Evolutionary conservation across 441 rosid genomes (phyloP).

Genomic region (Syzygium malaccense): DNA sequence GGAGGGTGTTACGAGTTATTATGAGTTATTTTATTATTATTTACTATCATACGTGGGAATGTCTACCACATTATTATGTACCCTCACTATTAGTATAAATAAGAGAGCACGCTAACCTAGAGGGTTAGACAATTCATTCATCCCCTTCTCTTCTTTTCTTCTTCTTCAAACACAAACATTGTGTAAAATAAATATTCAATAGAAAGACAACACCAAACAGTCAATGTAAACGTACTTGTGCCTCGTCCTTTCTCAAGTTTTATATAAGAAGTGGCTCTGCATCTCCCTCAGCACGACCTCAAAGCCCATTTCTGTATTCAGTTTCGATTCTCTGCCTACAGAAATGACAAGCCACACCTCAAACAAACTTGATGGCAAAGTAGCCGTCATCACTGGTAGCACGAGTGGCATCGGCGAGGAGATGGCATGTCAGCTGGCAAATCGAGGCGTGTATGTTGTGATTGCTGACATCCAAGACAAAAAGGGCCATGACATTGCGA

Average conservation of each 20-base stretch:
- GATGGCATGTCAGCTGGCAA: background rate
- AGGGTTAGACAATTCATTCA: too few species aligned
- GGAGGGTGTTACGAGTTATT: too few species aligned
- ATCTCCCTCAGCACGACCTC: background rate
- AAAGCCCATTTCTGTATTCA: background rate
- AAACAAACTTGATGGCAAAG: background rate
- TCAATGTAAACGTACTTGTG: background rate
- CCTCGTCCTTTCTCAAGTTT: background rate
- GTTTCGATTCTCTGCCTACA: background rate
- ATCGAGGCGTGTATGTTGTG: background rate
- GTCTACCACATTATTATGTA: too few species aligned
- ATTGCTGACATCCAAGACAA: background rate
- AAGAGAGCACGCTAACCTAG: too few species aligned
- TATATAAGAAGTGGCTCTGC: background rate
- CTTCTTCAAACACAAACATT: too few species aligned
- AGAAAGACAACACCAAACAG: too few species aligned
- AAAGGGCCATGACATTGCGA: background rate
- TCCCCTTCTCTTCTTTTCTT: too few species aligned
- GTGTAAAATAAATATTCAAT: too few species aligned
- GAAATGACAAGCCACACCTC: background rate
- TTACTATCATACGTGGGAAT: too few species aligned
- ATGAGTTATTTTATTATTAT: too few species aligned
- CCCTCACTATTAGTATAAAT: too few species aligned
- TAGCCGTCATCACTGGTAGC: background rate
- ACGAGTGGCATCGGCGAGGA: background rate